Percentiles rank a stretch among this genome's conserved stretches.
These are phyloP conservation scores for Closterium sp. DNA, from an alignment of 139 green algal species.

Conservation along the genomic window DNA sequence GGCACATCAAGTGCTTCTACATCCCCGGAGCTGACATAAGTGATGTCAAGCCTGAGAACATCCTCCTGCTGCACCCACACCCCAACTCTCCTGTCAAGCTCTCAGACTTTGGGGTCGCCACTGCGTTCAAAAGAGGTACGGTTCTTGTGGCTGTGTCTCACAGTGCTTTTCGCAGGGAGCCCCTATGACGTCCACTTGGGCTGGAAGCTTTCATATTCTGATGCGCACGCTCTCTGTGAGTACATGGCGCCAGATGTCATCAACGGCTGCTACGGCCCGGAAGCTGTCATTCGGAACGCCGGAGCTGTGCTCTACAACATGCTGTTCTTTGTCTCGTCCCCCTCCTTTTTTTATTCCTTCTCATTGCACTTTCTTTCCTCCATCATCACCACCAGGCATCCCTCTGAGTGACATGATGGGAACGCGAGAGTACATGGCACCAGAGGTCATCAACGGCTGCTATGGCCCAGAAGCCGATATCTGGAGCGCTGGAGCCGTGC, in stretches of 20 bases:
- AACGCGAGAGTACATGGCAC: neutral
- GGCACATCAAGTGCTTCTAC: no score
- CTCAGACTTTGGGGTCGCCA: neutral
- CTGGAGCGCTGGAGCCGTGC: neutral
- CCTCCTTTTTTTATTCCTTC: no score
- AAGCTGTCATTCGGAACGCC: neutral
- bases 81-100: neutral
- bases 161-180: neutral
- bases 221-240: no score
- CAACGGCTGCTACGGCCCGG: no score
- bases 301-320: neutral
- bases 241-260: no score
- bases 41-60: neutral
- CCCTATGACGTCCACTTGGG: no score
- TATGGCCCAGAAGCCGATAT: neutral
- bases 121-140: no score
- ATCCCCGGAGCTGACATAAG: no score
- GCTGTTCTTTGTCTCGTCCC: neutral
- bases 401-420: neutral
- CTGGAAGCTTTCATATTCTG: no score
- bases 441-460: neutral
- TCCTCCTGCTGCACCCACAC: neutral
- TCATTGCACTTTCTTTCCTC: neutral
- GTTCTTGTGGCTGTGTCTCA: no score
- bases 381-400: neutral